Percentiles rank a stretch among this genome's conserved stretches.
These are phyloP conservation scores for Populus hybrid DNA, from an alignment of 441 rosid species.

Conservation along the genomic window DNA sequence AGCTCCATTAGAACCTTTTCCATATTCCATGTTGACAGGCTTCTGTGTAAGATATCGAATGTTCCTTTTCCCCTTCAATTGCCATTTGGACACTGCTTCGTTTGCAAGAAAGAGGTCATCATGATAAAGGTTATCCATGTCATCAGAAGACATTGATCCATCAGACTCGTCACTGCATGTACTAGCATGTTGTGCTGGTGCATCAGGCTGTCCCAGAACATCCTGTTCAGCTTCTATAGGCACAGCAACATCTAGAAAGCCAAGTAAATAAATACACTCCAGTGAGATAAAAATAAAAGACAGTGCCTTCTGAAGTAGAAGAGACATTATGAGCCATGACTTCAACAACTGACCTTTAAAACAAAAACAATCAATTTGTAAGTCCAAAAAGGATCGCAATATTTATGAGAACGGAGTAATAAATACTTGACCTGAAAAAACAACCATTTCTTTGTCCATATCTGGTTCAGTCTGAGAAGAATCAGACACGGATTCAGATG, in stretches of 20 bases:
- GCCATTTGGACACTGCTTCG: slow-evolving; percentile 88
- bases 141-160: slow-evolving; percentile 67
- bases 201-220: slow-evolving; percentile 39
- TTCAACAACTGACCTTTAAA: slow-evolving; percentile 18
- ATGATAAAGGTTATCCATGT: slow-evolving; percentile 46
- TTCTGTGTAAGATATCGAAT: slow-evolving; percentile 60
- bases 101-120: slow-evolving; percentile 44
- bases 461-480: slow-evolving; percentile 84
- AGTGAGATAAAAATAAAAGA: slow-evolving; percentile 13
- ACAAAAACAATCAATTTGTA: slow-evolving; percentile 4
- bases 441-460: slow-evolving; percentile 56
- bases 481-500: slow-evolving; percentile 69
- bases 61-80: slow-evolving; percentile 84
- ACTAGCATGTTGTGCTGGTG: slow-evolving; percentile 54
- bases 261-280: slow-evolving; percentile 11
- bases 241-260: slow-evolving; percentile 42
- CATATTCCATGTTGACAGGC: slow-evolving; percentile 37
- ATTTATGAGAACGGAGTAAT: slow-evolving; percentile 1
- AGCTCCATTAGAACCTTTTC: slow-evolving; percentile 31
- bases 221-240: slow-evolving; percentile 38
- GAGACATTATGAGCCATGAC: slow-evolving; percentile 6
- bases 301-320: background rate
- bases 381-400: background rate
- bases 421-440: slow-evolving; percentile 55
- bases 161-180: slow-evolving; percentile 70